Percentiles rank a stretch among this genome's conserved stretches.
phyloP scores from a whole-genome alignment of 2,329 filamentous ascomycete species.

The Ceratocystis eucalypticola region DNA sequence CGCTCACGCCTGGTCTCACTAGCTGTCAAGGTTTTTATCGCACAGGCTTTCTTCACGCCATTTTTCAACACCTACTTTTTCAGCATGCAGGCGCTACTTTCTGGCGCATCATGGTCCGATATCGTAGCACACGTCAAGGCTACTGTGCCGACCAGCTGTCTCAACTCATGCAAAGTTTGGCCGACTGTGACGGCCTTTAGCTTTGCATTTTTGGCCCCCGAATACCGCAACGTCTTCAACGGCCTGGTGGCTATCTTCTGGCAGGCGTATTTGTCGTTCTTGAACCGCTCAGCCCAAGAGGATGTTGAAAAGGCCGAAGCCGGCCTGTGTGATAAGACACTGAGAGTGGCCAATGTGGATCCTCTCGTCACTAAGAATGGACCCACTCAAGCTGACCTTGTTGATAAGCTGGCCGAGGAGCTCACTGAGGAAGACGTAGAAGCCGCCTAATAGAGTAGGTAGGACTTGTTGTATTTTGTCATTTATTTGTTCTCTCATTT shows the following conservation, averaged over 20 bases:
- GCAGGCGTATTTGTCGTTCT: conserved; percentile 78
- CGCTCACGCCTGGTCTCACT: conserved; percentile 57
- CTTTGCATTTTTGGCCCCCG: conserved; percentile 68
- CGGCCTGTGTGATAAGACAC: not conserved
- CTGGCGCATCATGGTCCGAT: conserved; percentile 51
- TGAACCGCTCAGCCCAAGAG: conserved; percentile 61
- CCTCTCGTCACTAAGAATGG: not conserved
- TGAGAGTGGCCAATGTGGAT: not conserved
- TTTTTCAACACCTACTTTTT: conserved; percentile 77
- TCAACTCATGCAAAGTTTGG: conserved; percentile 79
- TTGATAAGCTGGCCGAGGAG: not conserved
- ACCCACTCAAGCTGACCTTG: not conserved
- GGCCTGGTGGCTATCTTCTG: conserved; percentile 72
- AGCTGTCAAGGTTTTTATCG: conserved; percentile 62
- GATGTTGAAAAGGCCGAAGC: conserved; percentile 21
- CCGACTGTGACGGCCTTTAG: conserved; percentile 74
- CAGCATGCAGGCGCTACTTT: conserved; percentile 60
- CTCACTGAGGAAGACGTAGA: not conserved
- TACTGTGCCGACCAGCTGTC: conserved; percentile 62
- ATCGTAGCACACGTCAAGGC: conserved; percentile 56
- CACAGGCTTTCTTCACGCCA: conserved; percentile 70
- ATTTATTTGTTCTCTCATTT: not conserved
- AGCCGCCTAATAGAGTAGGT: not conserved
- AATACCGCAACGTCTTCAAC: conserved; percentile 69
- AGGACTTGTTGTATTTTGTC: not conserved